A percentile compares a stretch with the other conserved stretches of the same genome.
Evolutionary conservation across 805 yeast species (phyloP).

Genomic region (Candida chauliodis): DNA sequence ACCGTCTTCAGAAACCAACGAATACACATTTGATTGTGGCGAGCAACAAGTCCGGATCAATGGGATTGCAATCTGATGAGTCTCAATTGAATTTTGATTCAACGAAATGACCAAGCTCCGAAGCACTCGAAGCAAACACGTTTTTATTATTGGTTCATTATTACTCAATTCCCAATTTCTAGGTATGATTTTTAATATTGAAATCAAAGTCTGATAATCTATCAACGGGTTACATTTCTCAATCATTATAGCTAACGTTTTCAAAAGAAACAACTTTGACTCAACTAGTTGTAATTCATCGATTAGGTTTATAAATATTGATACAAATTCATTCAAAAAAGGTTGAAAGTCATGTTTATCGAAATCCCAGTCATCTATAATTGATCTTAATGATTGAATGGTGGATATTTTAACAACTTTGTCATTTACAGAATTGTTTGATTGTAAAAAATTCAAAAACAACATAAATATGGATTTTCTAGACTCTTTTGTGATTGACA

Average conservation of each 20-base stretch:
- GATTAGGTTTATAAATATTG: slow-evolving; percentile 48
- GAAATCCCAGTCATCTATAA: slow-evolving; percentile 87
- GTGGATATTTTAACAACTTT: slow-evolving; percentile 79
- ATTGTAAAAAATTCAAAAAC: slow-evolving; percentile 46
- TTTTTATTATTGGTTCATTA: slow-evolving; percentile 39
- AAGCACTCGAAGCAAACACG: slow-evolving; percentile 48
- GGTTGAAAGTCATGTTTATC: slow-evolving; percentile 65
- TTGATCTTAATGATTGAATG: slow-evolving; percentile 60
- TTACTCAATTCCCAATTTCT: slow-evolving; percentile 66
- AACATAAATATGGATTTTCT: slow-evolving; percentile 57
- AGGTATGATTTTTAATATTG: slow-evolving; percentile 59
- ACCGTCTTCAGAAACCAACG: slow-evolving; percentile 80
- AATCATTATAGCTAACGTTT: slow-evolving; percentile 61
- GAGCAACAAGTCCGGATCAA: slow-evolving; percentile 64
- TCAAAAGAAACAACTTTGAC: slow-evolving; percentile 69
- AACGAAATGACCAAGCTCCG: slow-evolving; percentile 55
- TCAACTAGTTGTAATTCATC: slow-evolving; percentile 58
- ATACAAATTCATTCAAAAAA: slow-evolving; percentile 51
- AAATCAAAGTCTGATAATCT: slow-evolving; percentile 46
- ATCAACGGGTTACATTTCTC: slow-evolving; percentile 64
- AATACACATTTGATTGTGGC: slow-evolving; percentile 29
- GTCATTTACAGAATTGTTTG: slow-evolving; percentile 52
- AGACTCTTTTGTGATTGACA: slow-evolving; percentile 58
- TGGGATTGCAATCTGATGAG: slow-evolving; percentile 60
- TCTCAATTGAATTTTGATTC: slow-evolving; percentile 46